Conservation (phyloP, 148 eudicot genomes). For the Vaccinium vitisidaea region DNA sequence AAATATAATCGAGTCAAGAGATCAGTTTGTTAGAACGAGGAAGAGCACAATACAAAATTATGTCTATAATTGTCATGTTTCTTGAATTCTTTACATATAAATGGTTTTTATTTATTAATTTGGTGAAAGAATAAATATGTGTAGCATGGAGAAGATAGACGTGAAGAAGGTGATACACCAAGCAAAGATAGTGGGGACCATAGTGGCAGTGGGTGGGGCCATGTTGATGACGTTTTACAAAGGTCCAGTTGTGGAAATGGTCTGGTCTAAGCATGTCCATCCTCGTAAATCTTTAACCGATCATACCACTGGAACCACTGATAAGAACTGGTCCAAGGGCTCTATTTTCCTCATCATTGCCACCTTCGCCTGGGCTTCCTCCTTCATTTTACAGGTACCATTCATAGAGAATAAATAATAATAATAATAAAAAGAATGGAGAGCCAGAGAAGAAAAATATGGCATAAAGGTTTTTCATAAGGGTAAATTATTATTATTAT, state of each 20-base stretch:
- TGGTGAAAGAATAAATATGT: not conserved
- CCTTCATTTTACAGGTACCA: slow-evolving; percentile 57
- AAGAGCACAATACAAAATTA: too few species aligned
- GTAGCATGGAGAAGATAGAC: slow-evolving; percentile 84
- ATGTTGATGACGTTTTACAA: slow-evolving; percentile 96
- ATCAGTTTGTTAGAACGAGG: too few species aligned
- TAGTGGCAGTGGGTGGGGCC: slow-evolving; percentile 86
- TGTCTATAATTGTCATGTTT: too few species aligned
- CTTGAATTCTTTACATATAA: too few species aligned
- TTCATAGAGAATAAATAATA: too few species aligned
- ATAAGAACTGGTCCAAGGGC: slow-evolving; percentile 79
- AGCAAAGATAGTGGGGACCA: slow-evolving; percentile 90
- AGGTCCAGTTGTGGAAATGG: slow-evolving; percentile 56
- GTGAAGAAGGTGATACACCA: slow-evolving; percentile 70
- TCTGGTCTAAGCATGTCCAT: slow-evolving; percentile 50
- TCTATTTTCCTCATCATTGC: slow-evolving; percentile 79
- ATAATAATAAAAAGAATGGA: too few species aligned
- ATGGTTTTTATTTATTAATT: not conserved
- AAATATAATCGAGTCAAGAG: too few species aligned
- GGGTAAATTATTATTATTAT: too few species aligned
- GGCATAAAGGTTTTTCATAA: too few species aligned
- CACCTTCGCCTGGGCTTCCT: slow-evolving; percentile 85
- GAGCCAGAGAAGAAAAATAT: too few species aligned
- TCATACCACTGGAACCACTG: slow-evolving; percentile 27
- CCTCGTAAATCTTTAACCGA: slow-evolving; percentile 25